A percentile compares a stretch with the other conserved stretches of the same genome.
Conservation (phyloP, 345 rosid genomes). For the Erodium maritimum region DNA sequence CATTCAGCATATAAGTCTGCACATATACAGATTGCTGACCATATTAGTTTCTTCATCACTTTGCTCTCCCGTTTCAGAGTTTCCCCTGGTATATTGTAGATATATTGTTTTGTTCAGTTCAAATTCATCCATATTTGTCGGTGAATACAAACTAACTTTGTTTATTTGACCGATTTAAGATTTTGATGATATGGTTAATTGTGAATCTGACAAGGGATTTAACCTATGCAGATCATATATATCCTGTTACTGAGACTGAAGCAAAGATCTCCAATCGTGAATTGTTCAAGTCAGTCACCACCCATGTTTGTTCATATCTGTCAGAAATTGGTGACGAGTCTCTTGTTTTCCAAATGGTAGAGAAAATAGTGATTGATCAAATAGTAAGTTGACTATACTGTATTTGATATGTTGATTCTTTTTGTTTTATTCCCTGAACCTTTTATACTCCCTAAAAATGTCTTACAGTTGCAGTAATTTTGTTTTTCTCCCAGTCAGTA, state of each 20-base stretch:
- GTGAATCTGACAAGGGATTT: constrained; percentile 8
- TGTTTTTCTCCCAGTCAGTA: constrained; percentile 27
- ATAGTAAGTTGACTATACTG: constrained; percentile 37
- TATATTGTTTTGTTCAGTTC: constrained; percentile 6
- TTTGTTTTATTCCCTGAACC: not conserved
- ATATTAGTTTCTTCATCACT: constrained; percentile 55
- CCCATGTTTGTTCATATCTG: constrained; percentile 37
- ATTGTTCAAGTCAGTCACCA: constrained; percentile 36
- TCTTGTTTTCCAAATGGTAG: constrained; percentile 43
- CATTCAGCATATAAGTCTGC: constrained; percentile 53
- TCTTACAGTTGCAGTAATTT: not conserved
- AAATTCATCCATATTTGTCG: not conserved
- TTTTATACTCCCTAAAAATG: not conserved
- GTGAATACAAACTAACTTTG: not conserved
- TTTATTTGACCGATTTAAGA: not conserved
- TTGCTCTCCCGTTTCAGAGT: constrained; percentile 48
- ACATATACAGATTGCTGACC: constrained; percentile 49
- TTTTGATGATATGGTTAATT: constrained; percentile 5
- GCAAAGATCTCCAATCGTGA: constrained; percentile 20
- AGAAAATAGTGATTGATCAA: constrained; percentile 39
- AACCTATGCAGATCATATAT: constrained; percentile 31
- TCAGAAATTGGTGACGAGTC: constrained; percentile 55
- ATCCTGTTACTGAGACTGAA: constrained; percentile 14
- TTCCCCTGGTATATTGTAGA: constrained; percentile 35
- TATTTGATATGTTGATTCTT: not conserved